Evolutionary conservation across 2,329 filamentous ascomycete species (phyloP).

Genomic region (Sporothrix humicola): DNA sequence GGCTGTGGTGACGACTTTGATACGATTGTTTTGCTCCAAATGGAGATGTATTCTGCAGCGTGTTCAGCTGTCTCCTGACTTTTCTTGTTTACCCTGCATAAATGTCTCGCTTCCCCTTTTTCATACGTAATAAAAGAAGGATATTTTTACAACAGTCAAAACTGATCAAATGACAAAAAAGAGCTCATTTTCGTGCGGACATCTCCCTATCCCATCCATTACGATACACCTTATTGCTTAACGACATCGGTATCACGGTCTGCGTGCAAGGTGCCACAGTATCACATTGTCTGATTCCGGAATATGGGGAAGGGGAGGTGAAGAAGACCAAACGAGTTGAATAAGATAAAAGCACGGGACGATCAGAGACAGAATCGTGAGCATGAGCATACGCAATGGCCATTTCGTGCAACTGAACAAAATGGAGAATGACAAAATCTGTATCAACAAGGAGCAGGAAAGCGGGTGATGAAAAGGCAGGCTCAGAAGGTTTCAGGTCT

Average conservation of each 20-base stretch:
- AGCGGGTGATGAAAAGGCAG: neutral
- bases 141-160: neutral
- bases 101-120: conserved; percentile 8
- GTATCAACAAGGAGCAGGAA: neutral
- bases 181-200: too few species aligned
- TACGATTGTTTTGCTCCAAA: neutral
- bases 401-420: neutral
- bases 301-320: conserved; percentile 2
- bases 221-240: neutral
- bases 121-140: neutral
- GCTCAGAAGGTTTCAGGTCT: neutral
- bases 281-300: neutral
- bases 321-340: neutral
- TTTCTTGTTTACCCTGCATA: neutral
- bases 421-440: neutral
- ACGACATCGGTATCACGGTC: neutral
- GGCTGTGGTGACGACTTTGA: neutral
- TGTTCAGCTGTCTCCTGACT: neutral
- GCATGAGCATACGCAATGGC: neutral
- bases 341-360: neutral
- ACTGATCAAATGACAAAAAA: neutral
- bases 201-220: too few species aligned
- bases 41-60: conserved; percentile 3
- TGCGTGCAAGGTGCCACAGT: conserved; percentile 11
- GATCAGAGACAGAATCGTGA: neutral